Conservation (phyloP, 1,284 basidiomycete species). For the Uromyces viciae-fabae region DNA sequence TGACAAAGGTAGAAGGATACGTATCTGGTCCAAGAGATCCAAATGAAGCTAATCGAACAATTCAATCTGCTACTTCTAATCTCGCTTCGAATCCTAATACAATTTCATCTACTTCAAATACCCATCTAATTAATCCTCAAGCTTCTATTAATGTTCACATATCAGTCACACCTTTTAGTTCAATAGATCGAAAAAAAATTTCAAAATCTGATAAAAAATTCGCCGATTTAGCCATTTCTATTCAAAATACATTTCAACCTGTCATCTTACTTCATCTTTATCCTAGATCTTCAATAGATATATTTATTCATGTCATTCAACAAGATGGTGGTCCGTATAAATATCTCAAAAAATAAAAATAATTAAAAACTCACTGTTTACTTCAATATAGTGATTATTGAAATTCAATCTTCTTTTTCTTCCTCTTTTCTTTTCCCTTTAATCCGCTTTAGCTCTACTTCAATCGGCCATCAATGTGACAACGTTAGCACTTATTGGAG, state of each 20-base stretch:
- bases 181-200: conserved; percentile 69
- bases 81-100: conserved; percentile 68
- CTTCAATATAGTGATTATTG: background rate
- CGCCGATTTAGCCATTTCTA: conserved; percentile 75
- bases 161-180: conserved; percentile 77
- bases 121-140: conserved; percentile 60
- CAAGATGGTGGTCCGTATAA: conserved; percentile 69
- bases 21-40: conserved; percentile 75
- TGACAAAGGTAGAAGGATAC: conserved; percentile 78
- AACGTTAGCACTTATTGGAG: conserved; percentile 81
- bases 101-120: conserved; percentile 52
- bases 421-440: background rate
- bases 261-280: conserved; percentile 85
- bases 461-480: conserved; percentile 91
- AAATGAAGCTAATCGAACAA: conserved; percentile 62
- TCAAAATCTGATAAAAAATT: conserved; percentile 82
- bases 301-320: conserved; percentile 84
- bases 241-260: conserved; percentile 92
- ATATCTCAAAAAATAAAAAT: too few species aligned
- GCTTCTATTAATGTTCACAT: conserved; percentile 82
- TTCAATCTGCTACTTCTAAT: conserved; percentile 52
- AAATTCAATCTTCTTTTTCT: background rate
- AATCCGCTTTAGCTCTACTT: conserved; percentile 59
- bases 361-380: conserved; percentile 47
- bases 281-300: conserved; percentile 88